Percentiles rank a stretch among this genome's conserved stretches.
Conservation (phyloP, 345 rosid genomes). For the Salix purpurea region DNA sequence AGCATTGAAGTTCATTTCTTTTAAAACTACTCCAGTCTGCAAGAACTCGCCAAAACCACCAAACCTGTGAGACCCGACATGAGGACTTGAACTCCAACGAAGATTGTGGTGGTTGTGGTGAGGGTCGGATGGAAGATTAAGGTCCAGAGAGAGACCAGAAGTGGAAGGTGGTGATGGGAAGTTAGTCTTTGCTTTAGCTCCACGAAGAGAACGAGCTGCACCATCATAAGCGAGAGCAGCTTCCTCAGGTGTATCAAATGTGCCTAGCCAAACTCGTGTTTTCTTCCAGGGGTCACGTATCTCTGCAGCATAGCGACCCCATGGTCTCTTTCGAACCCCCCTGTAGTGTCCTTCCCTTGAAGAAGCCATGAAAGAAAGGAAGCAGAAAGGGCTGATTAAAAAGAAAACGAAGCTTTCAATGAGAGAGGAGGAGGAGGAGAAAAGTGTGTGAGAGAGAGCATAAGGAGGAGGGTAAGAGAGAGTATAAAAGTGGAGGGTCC, state of each 20-base stretch:
- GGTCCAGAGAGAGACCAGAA: constrained; percentile 45
- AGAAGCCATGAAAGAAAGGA: constrained; percentile 39
- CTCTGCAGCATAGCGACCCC: constrained; percentile 98
- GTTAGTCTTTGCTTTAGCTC: constrained; percentile 85
- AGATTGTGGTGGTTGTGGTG: constrained; percentile 20
- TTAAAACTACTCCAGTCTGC: constrained; percentile 48
- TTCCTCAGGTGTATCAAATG: constrained; percentile 94
- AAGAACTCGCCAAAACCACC: constrained; percentile 51
- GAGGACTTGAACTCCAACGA: constrained; percentile 4
- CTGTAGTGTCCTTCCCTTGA: constrained; percentile 78
- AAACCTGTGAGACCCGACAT: constrained; percentile 21
- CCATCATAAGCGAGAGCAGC: constrained; percentile 96
- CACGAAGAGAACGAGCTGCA: constrained; percentile 89
- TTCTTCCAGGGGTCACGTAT: constrained; percentile 98
- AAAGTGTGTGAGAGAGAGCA: neutral
- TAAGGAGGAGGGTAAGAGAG: neutral
- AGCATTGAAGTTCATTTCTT: constrained; percentile 32
- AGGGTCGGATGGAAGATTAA: constrained; percentile 45
- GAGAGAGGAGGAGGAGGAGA: neutral
- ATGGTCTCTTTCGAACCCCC: constrained; percentile 92
- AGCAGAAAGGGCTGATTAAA: neutral
- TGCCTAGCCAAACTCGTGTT: constrained; percentile 90
- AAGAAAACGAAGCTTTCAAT: neutral
- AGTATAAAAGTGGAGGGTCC: constrained; percentile 33
- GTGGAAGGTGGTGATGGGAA: constrained; percentile 53